Evolutionary conservation across 768 basidiomycete species (phyloP).

Genomic region (Tylopilus sp.): DNA sequence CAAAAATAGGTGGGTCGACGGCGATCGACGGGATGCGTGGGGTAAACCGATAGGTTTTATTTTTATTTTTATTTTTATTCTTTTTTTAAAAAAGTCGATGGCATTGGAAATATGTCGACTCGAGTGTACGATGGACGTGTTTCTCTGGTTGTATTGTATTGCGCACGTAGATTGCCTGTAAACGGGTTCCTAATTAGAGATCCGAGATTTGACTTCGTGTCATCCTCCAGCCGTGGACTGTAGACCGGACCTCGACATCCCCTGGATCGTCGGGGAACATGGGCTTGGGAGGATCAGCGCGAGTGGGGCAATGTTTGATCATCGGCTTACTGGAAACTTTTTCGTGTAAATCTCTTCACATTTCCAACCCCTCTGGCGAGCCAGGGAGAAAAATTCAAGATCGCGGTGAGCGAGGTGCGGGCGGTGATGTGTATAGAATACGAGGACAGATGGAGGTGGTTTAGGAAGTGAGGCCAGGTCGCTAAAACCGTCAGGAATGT

Average conservation of each 20-base stretch:
- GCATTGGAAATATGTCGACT: too few relatives aligned
- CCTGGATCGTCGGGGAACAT: constrained; percentile 92
- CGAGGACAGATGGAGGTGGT: constrained; percentile 50
- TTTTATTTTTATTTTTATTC: too few relatives aligned
- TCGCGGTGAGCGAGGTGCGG: constrained; percentile 82
- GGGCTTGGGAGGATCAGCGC: constrained; percentile 42
- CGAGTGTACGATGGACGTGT: background rate
- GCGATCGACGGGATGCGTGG: background rate
- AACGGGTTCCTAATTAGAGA: too few relatives aligned
- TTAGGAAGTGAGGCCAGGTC: background rate
- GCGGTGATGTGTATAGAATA: constrained; percentile 88
- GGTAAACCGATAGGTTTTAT: too few relatives aligned
- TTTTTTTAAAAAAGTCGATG: too few relatives aligned
- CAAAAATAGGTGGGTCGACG: constrained; percentile 6
- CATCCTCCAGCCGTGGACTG: constrained; percentile 83
- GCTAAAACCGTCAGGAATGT: constrained; percentile 19
- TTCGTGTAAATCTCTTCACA: constrained; percentile 67
- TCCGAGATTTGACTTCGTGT: constrained; percentile 13
- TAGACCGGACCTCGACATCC: constrained; percentile 69
- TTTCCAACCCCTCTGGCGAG: constrained; percentile 60
- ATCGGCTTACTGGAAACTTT: constrained; percentile 54
- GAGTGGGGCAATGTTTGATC: background rate
- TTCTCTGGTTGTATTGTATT: too few relatives aligned
- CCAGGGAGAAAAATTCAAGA: constrained; percentile 75
- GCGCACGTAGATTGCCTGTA: too few relatives aligned